Evolutionary conservation across 2,329 filamentous ascomycete genomes (phyloP).

Genomic region (Immersiporthe knoxdaviesiana): DNA sequence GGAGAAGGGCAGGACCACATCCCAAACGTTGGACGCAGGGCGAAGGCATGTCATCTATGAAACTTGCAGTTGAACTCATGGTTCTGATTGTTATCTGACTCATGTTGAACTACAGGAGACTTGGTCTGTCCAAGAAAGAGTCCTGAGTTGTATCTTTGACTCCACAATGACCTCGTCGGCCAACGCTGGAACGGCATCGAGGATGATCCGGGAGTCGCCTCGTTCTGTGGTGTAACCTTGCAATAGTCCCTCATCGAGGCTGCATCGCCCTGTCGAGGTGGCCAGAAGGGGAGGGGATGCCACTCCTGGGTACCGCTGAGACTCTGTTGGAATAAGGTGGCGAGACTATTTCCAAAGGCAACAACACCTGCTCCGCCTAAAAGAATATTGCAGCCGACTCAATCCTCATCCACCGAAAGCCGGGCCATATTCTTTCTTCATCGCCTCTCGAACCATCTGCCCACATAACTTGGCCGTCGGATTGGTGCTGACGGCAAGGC

Average conservation of each 20-base stretch:
- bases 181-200: neutral
- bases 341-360: neutral
- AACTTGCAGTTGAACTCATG: neutral
- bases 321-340: neutral
- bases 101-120: conserved; percentile 31
- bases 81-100: conserved; percentile 12
- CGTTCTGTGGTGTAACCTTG: neutral
- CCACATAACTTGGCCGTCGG: conserved; percentile 72
- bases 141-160: neutral
- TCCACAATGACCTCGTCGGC: neutral
- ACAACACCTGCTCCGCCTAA: neutral
- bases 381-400: neutral
- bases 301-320: neutral
- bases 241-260: neutral
- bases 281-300: neutral
- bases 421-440: conserved; percentile 69
- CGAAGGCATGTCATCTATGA: conserved; percentile 45
- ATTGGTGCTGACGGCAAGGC: conserved; percentile 66
- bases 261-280: neutral
- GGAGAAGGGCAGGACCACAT: conserved; percentile 57
- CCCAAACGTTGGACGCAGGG: conserved; percentile 52
- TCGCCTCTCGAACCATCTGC: conserved; percentile 69
- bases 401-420: conserved; percentile 39
- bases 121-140: conserved; percentile 29
- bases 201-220: neutral